Evolutionary conservation across 2,329 filamentous ascomycete species (phyloP).

Genomic region (Arthrobotrys sphaeroides): DNA sequence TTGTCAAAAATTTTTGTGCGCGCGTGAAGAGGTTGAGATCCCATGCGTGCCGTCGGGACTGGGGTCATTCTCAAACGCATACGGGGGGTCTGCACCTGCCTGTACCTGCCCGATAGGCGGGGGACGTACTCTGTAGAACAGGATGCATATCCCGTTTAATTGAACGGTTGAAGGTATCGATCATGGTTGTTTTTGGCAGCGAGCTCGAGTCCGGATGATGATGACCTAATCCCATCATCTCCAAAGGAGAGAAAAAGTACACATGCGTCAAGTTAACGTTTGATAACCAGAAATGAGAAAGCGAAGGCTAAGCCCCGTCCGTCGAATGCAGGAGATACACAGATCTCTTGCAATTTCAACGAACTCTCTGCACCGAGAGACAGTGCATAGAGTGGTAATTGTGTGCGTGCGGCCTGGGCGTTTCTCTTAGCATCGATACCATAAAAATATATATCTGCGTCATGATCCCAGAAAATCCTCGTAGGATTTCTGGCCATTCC

Average conservation of each 20-base stretch:
- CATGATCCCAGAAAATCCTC: slow-evolving; percentile 23
- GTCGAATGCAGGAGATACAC: slow-evolving; percentile 45
- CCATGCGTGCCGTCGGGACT: slow-evolving; percentile 38
- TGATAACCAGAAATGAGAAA: slow-evolving; percentile 35
- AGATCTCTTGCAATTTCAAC: slow-evolving; percentile 46
- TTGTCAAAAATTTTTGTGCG: slow-evolving; percentile 17
- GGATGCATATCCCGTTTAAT: slow-evolving; percentile 33
- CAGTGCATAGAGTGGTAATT: slow-evolving; percentile 25
- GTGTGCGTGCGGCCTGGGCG: slow-evolving; percentile 18
- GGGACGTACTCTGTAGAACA: slow-evolving; percentile 26
- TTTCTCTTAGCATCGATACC: neutral
- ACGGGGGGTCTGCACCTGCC: slow-evolving; percentile 48
- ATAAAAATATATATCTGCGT: slow-evolving; percentile 44
- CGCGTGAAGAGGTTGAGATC: slow-evolving; percentile 10
- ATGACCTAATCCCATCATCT: slow-evolving; percentile 27
- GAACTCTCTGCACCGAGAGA: slow-evolving; percentile 31
- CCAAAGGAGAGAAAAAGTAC: slow-evolving; percentile 8
- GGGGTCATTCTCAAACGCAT: slow-evolving; percentile 45
- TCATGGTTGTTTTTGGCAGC: slow-evolving; percentile 26
- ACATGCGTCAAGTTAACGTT: slow-evolving; percentile 3
- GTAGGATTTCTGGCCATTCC: slow-evolving; percentile 9
- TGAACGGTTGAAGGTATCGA: slow-evolving; percentile 25
- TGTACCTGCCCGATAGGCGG: slow-evolving; percentile 51
- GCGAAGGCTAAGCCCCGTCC: slow-evolving; percentile 48
- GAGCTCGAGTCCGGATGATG: slow-evolving; percentile 11